Evolutionary conservation across 2,329 filamentous ascomycete genomes (phyloP), one percentile per base, ranked within the genome.

Genomic region (Huntiella omanensis): DNA sequence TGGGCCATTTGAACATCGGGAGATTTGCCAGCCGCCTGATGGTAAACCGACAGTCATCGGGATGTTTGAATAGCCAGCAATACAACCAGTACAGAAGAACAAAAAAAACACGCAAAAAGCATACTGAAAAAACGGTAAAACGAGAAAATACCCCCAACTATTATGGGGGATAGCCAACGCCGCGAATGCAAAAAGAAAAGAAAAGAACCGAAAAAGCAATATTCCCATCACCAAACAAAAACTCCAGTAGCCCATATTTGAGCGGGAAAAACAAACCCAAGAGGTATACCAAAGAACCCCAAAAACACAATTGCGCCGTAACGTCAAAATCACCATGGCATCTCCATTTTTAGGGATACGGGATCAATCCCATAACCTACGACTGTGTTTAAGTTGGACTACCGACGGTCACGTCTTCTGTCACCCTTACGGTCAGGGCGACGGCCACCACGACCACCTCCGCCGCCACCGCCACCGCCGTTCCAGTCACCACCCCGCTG

Each of bases 331-430:
- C 8, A 8, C 22, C 22, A 28, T 28, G 22, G 4, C 8, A 5
- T 10, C 22, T 28, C 22, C 22, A 28, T 28, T 28, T 28, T 8
- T 28, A 28, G 22, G 2, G 6, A 10, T 28, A 28, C 6, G 22
- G 6, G 22, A 10, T 28, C 22, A 28, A 28, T 1, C 8, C 7
- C 6, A 28, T 28, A 28, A 10, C 22, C 22, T 10, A 28, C 22
- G 22, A 10, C 22, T 10, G 22, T 28, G 22, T 28, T 28, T 7
- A 4, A 1, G 8, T 28, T 28, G 22, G 6, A 10, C 36, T 32
- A 49, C 16, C 43, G 39, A 33, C 43, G 47, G 10, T 46, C 47
- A 12, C 43, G 35, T 49, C 43, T 49, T 15, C 43, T 46, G 5
- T 49, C 48, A n/a, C 48, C 43, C 43, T 48, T 48, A 36, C 40